Evolutionary conservation across 192 early-diverging fungal species (phyloP).

Genomic region (Haplosporangium gracile): DNA sequence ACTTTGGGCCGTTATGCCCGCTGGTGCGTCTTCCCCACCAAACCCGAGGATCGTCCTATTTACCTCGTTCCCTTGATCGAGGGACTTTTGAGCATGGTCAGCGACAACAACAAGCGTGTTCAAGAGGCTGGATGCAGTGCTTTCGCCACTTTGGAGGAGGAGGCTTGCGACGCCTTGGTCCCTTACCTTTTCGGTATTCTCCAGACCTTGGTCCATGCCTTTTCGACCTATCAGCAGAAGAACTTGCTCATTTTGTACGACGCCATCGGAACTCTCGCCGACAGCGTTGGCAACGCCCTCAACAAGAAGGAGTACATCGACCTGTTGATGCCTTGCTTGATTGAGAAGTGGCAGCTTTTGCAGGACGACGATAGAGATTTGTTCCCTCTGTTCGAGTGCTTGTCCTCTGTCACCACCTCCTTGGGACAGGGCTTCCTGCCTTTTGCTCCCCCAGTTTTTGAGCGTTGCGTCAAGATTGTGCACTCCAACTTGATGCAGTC

Average conservation of each 20-base stretch:
- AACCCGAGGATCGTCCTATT: conserved; percentile 66
- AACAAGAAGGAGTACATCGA: conserved; percentile 86
- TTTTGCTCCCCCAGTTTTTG: conserved; percentile 88
- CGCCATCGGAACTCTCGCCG: conserved; percentile 97
- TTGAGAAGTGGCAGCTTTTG: conserved; percentile 87
- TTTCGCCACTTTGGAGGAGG: conserved; percentile 96
- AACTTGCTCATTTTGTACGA: conserved; percentile 98
- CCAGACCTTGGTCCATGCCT: conserved; percentile 82
- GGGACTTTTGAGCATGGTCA: conserved; percentile 77
- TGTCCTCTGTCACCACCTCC: conserved; percentile 88
- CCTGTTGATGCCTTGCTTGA: conserved; percentile 88
- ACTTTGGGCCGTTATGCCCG: conserved; percentile 93
- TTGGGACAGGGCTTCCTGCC: conserved; percentile 90
- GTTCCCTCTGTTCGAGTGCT: conserved; percentile 94
- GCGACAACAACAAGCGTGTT: conserved; percentile 98
- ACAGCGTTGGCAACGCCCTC: conserved; percentile 87
- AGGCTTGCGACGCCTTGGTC: conserved; percentile 81
- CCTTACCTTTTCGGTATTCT: conserved; percentile 94
- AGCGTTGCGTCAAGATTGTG: conserved; percentile 92
- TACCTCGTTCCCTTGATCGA: conserved; percentile 92
- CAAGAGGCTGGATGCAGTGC: conserved; percentile 98
- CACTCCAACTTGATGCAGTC: conserved; percentile 80
- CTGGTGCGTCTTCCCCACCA: conserved; percentile 78
- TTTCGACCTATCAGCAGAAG: conserved; percentile 94
- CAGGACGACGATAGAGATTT: conserved; percentile 91